Conservation (phyloP, 106 monocot species). For the Alisma plantagoaquatica region DNA sequence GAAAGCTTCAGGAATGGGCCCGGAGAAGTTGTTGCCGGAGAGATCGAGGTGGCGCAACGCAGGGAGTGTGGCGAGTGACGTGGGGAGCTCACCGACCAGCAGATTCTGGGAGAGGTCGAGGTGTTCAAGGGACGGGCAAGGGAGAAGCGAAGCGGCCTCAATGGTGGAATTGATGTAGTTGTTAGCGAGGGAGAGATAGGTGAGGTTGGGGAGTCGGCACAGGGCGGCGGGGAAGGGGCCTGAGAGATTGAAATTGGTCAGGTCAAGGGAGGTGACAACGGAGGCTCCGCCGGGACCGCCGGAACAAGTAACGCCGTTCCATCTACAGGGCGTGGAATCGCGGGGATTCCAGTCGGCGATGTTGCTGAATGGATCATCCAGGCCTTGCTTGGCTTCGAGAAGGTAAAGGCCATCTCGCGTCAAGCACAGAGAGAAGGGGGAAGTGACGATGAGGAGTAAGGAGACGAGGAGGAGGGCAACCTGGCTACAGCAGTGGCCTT, state of each 20-base stretch:
- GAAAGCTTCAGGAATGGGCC: conserved; percentile 17
- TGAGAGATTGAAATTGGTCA: conserved; percentile 1
- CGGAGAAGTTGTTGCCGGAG: conserved; percentile 28
- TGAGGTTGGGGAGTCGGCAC: conserved; percentile 37
- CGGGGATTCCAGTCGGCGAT: conserved; percentile 8
- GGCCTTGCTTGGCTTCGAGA: background rate
- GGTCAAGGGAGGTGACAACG: conserved; percentile 9
- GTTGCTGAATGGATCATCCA: background rate
- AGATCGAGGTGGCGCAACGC: conserved; percentile 28
- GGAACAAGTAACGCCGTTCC: conserved; percentile 9
- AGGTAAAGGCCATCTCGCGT: conserved; percentile 7
- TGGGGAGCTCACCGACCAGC: conserved; percentile 52
- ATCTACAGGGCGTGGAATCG: conserved; percentile 10
- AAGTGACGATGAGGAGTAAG: no score
- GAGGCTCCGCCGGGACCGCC: background rate
- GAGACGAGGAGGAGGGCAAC: no score
- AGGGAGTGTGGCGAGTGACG: conserved; percentile 20
- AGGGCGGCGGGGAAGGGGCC: conserved; percentile 26
- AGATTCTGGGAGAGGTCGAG: conserved; percentile 53
- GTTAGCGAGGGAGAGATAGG: conserved; percentile 34
- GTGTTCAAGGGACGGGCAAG: conserved; percentile 23
- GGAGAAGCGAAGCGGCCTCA: conserved; percentile 13
- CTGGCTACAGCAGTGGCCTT: no score
- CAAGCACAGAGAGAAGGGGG: background rate
- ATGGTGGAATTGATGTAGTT: conserved; percentile 46